Evolutionary conservation across 1,284 basidiomycete genomes (phyloP).

Genomic region (Ustilago xerochloae): DNA sequence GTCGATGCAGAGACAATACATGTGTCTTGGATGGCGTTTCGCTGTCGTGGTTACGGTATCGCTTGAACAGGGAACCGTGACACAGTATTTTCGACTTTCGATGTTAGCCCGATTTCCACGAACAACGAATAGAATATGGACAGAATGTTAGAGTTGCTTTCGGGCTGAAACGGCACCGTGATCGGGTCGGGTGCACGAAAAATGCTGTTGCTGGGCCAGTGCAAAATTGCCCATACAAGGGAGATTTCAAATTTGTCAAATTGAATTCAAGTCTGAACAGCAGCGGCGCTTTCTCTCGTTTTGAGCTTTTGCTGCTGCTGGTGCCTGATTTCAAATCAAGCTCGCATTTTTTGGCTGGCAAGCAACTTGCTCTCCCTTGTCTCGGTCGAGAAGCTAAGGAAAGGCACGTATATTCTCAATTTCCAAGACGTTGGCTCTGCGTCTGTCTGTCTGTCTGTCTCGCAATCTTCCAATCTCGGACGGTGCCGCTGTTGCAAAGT

Average conservation of each 20-base stretch:
- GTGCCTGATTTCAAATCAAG: slow-evolving; percentile 1
- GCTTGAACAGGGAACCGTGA: too few relatives aligned
- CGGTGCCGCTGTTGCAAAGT: slow-evolving; percentile 5
- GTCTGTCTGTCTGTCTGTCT: background rate
- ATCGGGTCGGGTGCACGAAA: slow-evolving; percentile 14
- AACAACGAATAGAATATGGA: too few relatives aligned
- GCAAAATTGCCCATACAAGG: too few relatives aligned
- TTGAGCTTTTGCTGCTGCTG: background rate
- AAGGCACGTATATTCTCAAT: background rate
- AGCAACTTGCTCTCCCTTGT: background rate
- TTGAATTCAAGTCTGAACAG: background rate
- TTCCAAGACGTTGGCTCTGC: too few relatives aligned
- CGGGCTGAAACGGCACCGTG: slow-evolving; percentile 50
- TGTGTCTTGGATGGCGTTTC: too few relatives aligned
- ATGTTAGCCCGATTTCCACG: too few relatives aligned
- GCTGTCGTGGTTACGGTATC: too few relatives aligned
- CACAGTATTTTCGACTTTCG: too few relatives aligned
- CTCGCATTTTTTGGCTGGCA: background rate
- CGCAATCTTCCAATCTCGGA: background rate
- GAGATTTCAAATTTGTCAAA: background rate
- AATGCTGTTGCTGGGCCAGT: too few relatives aligned
- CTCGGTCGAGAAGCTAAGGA: background rate
- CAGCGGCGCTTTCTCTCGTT: background rate
- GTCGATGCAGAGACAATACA: too few relatives aligned
- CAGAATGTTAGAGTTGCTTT: background rate